Evolutionary conservation across 805 yeast genomes (phyloP), one percentile per base, ranked within the genome.

Genomic region (Teunomyces atbi): DNA sequence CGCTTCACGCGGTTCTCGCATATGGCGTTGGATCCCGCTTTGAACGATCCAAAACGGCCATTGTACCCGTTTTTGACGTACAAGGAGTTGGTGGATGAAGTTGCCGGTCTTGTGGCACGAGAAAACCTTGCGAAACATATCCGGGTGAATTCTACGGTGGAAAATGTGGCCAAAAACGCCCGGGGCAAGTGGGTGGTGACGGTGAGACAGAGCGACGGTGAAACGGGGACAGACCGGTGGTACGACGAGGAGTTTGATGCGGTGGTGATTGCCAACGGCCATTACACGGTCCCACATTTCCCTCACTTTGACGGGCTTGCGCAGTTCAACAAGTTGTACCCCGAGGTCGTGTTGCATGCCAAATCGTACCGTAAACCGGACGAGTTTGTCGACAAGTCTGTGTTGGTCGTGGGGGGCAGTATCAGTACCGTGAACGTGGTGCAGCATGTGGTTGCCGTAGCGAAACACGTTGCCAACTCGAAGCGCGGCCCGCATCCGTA

Each of bases 361-460:
- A 66, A 68, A 49, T 64, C 62, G 42, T 66, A 53, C 48, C 56
- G 64, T 30, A 48, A 47, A 27, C 55, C 66, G 2, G 47, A 47
- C n/a, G 52, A 53, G 10, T 73, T 59, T 49, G 54, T 58, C 5
- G 63, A 68, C 19, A 72, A 65, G n/a, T 80, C 83, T 12, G 61
- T 88, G 37, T 36, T 36, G 28, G 75, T 87, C 5, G 79, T 88
- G n/a, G 96, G 96, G 0, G 84, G 83, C 55, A 81, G 84, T 8
- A 85, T 94, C 2, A 82, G 89, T 26, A 96, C 92, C 21, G 77
- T 81, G 15, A 96, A 89, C 58, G 69, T 86, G 35, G 39, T 36
- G 78, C 79, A 76, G 53, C 76, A 76, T 47, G 54, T 66, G 15
- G 49, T 49, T 7, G 64, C 68, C 1, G 39, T 36, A 8, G 52